Evolutionary conservation across 2,329 filamentous ascomycete genomes (phyloP).

Genomic region (Zymoseptoria ardabiliae): DNA sequence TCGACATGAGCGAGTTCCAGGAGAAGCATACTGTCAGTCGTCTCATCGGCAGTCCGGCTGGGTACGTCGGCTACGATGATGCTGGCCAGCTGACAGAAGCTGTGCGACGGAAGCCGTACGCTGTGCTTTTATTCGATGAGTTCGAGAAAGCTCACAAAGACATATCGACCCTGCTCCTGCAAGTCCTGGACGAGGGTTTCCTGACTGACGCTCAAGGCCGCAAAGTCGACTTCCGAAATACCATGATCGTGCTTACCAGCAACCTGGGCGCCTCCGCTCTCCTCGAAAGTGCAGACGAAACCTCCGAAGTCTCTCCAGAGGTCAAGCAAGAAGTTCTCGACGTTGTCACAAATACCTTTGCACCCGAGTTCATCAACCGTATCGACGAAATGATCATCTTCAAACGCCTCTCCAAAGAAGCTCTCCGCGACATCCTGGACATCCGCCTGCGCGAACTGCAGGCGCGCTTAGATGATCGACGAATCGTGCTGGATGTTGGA

Average conservation of each 20-base stretch:
- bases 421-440: constrained; percentile 86
- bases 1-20: constrained; percentile 97
- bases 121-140: constrained; percentile 90
- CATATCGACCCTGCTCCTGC: constrained; percentile 82
- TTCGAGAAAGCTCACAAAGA: constrained; percentile 97
- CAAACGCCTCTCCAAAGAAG: constrained; percentile 69
- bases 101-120: constrained; percentile 88
- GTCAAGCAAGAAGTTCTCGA: constrained; percentile 81
- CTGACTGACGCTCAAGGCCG: constrained; percentile 92
- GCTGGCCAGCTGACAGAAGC: constrained; percentile 94
- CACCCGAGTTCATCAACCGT: constrained; percentile 92
- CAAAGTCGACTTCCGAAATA: constrained; percentile 94
- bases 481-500: constrained; percentile 68
- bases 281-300: constrained; percentile 43
- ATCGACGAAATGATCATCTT: constrained; percentile 97
- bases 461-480: constrained; percentile 70
- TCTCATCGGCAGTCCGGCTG: constrained; percentile 85
- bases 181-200: constrained; percentile 93
- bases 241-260: constrained; percentile 86
- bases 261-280: constrained; percentile 92
- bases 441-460: constrained; percentile 84
- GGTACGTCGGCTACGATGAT: constrained; percentile 95
- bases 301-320: constrained; percentile 53
- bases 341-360: constrained; percentile 65
- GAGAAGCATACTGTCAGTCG: constrained; percentile 94